These are phyloP conservation scores for Microbotryum intermedium DNA, from an alignment of 1,284 basidiomycete genomes.

Conservation along the genomic window DNA sequence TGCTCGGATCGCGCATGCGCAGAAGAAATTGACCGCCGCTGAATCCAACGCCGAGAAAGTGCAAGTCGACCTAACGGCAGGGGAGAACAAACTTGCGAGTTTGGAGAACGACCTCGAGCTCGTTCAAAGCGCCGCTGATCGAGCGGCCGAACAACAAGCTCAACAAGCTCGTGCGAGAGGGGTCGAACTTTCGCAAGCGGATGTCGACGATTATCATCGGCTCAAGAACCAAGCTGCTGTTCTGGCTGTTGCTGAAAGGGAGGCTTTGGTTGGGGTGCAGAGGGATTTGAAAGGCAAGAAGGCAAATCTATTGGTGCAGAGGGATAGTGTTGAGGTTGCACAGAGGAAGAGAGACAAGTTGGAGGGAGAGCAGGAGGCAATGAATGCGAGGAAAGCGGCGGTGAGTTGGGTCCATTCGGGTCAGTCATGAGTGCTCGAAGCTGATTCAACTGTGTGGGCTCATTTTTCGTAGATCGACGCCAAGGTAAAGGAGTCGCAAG, in stretches of 20 bases:
- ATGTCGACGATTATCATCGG: conserved; percentile 75
- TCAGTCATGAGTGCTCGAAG: too few relatives aligned
- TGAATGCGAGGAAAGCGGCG: conserved; percentile 54
- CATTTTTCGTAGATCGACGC: too few relatives aligned
- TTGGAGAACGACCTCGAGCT: conserved; percentile 58
- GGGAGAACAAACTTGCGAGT: conserved; percentile 53
- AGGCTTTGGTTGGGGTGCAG: conserved; percentile 68
- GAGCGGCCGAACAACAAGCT: conserved; percentile 52
- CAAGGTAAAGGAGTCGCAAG: conserved; percentile 53
- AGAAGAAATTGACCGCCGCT: conserved; percentile 66
- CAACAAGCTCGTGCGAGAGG: conserved; percentile 60
- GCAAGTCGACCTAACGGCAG: conserved; percentile 57
- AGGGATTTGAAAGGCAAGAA: conserved; percentile 70
- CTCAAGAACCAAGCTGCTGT: conserved; percentile 64
- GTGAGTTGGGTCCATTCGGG: conserved; percentile 47
- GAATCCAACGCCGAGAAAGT: conserved; percentile 57
- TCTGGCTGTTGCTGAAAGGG: conserved; percentile 71
- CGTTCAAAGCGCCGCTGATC: conserved; percentile 58
- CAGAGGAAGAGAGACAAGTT: conserved; percentile 54
- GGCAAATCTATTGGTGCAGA: conserved; percentile 50
- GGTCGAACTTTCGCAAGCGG: conserved; percentile 69
- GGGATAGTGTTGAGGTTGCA: conserved; percentile 57
- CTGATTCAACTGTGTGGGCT: neutral
- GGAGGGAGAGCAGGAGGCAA: conserved; percentile 50
- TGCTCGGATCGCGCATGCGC: conserved; percentile 76